phyloP scores from a whole-genome alignment of 2,329 filamentous ascomycete species.

The Clonostachys rhizophaga region DNA sequence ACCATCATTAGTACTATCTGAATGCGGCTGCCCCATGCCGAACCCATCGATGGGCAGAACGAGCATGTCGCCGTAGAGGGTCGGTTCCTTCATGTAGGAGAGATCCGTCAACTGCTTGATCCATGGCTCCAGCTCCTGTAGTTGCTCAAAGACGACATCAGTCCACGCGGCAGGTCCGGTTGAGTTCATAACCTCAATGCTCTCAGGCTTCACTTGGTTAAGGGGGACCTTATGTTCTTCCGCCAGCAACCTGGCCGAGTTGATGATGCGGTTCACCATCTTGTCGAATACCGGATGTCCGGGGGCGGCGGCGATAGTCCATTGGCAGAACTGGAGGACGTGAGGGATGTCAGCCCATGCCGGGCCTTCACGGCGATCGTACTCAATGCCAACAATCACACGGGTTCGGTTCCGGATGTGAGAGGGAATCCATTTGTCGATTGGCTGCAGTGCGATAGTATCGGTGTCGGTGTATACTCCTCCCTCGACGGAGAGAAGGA shows the following conservation, averaged over 20 bases:
- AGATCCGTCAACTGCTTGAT: conserved; percentile 4
- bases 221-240: not conserved
- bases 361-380: conserved; percentile 14
- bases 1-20: conserved; percentile 15
- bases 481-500: conserved; percentile 17
- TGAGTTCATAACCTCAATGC: conserved; percentile 20
- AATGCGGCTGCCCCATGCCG: conserved; percentile 16
- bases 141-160: conserved; percentile 19
- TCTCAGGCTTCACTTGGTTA: conserved; percentile 9
- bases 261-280: conserved; percentile 15
- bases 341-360: conserved; percentile 17
- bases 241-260: conserved; percentile 8
- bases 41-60: conserved; percentile 16
- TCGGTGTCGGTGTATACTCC: conserved; percentile 26
- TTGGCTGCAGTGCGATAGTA: conserved; percentile 46
- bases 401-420: conserved; percentile 9
- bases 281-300: conserved; percentile 18
- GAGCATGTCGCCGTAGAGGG: conserved; percentile 9
- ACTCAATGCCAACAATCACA: conserved; percentile 20
- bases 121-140: conserved; percentile 11
- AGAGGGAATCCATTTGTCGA: conserved; percentile 25
- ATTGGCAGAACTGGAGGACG: conserved; percentile 22
- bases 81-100: conserved; percentile 6
- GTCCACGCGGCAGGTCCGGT: conserved; percentile 23
- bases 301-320: conserved; percentile 22